Conservation (phyloP, 768 basidiomycete species). For the Suillus clintonianus region DNA sequence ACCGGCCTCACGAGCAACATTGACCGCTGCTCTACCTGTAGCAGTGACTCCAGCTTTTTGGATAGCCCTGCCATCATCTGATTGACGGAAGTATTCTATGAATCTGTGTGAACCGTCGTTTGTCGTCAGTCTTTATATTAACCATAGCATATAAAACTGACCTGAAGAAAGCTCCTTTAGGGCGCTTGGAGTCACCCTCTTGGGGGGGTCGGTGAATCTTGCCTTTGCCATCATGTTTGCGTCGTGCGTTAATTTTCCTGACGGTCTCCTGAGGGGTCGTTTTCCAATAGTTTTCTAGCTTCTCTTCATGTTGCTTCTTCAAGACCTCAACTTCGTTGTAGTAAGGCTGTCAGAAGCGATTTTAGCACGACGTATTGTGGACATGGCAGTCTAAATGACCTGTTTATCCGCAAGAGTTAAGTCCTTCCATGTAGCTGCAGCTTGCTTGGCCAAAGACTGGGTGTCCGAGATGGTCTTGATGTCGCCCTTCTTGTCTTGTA, state of each 20-base stretch:
- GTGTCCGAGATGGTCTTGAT: not conserved
- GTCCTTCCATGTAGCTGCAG: slow-evolving; percentile 30
- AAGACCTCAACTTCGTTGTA: slow-evolving; percentile 18
- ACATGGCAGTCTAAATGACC: slow-evolving; percentile 17
- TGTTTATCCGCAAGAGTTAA: slow-evolving; percentile 38
- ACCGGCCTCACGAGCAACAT: slow-evolving; percentile 18
- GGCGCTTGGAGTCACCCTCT: not conserved
- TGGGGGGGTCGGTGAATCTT: slow-evolving; percentile 9
- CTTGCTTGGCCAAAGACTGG: slow-evolving; percentile 17
- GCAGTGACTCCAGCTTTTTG: slow-evolving; percentile 9
- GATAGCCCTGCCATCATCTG: slow-evolving; percentile 16
- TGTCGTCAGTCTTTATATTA: not conserved
- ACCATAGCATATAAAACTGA: slow-evolving; percentile 11
- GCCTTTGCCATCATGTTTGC: slow-evolving; percentile 26
- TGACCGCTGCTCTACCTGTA: slow-evolving; percentile 2
- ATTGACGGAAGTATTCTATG: slow-evolving; percentile 16
- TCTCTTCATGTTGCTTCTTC: slow-evolving; percentile 20
- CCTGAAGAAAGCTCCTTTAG: slow-evolving; percentile 24
- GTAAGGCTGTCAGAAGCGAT: slow-evolving; percentile 23
- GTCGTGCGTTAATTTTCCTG: slow-evolving; percentile 34
- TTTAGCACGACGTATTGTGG: not conserved
- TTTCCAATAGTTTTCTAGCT: slow-evolving; percentile 30
- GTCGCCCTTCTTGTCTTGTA: slow-evolving; percentile 5
- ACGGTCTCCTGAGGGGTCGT: slow-evolving; percentile 19
- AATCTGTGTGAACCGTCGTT: slow-evolving; percentile 16